Conservation (phyloP, 768 basidiomycete genomes). For the Mycena vulgaris region DNA sequence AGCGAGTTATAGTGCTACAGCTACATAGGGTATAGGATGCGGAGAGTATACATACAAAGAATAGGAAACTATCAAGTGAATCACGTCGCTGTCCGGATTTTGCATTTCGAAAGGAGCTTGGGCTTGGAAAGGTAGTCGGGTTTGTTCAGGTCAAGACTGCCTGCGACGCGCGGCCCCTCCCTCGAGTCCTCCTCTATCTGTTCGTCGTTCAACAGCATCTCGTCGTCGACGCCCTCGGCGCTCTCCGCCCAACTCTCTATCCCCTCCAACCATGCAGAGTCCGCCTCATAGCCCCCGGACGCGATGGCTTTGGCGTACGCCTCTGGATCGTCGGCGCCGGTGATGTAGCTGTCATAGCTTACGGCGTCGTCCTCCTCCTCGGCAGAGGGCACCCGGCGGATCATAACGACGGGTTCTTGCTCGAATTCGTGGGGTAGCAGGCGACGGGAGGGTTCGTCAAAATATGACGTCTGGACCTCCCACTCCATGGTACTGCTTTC, state of each 20-base stretch:
- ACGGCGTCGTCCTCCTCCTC: slow-evolving; percentile 10
- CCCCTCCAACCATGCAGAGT: slow-evolving; percentile 4
- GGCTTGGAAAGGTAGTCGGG: slow-evolving; percentile 13
- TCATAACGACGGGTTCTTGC: background rate
- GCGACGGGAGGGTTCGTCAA: slow-evolving; percentile 24
- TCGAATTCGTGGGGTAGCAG: slow-evolving; percentile 15
- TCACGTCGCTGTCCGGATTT: background rate
- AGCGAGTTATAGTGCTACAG: too few relatives aligned
- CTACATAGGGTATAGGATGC: too few relatives aligned
- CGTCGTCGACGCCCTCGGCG: background rate
- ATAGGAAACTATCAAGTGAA: background rate
- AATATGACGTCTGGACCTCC: slow-evolving; percentile 2
- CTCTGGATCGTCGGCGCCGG: slow-evolving; percentile 11
- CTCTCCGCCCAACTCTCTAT: slow-evolving; percentile 2
- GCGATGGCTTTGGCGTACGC: slow-evolving; percentile 3
- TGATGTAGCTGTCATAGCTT: slow-evolving; percentile 16
- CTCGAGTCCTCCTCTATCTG: slow-evolving; percentile 8
- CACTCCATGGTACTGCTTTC: slow-evolving; percentile 22
- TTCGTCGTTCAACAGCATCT: background rate
- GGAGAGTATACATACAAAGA: too few relatives aligned
- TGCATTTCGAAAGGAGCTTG: background rate
- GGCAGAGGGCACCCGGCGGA: background rate
- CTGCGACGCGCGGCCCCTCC: slow-evolving; percentile 19
- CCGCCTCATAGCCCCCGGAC: background rate
- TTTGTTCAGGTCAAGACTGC: slow-evolving; percentile 11